Percentiles rank a stretch among this genome's conserved stretches.
These are phyloP conservation scores for Jimgerdemannia flammicorona DNA, from an alignment of 192 early-diverging fungal genomes.

Conservation along the genomic window DNA sequence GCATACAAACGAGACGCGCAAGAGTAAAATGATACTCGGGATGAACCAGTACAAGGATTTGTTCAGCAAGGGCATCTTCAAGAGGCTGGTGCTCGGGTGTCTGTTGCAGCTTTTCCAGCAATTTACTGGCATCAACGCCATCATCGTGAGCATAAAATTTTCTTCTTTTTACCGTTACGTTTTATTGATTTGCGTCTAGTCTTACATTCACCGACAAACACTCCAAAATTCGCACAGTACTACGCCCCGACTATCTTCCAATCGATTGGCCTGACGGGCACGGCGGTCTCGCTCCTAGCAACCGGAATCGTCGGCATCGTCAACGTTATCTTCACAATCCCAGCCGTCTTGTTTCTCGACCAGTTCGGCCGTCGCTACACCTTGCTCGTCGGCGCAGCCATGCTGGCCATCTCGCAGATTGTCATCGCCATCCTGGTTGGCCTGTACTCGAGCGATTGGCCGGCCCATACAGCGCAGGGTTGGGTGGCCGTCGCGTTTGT, in stretches of 20 bases:
- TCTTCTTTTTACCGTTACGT: constrained; percentile 41
- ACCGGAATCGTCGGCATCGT: constrained; percentile 67
- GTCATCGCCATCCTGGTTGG: constrained; percentile 38
- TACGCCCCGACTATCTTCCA: constrained; percentile 57
- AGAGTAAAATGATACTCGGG: constrained; percentile 12
- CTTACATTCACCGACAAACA: background rate
- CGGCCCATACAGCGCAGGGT: constrained; percentile 10
- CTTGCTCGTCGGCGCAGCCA: constrained; percentile 57
- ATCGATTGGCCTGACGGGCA: constrained; percentile 45
- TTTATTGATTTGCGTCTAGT: background rate
- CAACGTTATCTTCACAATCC: constrained; percentile 72
- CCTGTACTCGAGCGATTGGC: constrained; percentile 32
- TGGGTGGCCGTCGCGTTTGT: constrained; percentile 54
- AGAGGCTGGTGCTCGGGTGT: constrained; percentile 49
- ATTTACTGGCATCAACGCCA: constrained; percentile 70
- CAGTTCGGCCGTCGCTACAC: constrained; percentile 63
- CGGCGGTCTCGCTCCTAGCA: constrained; percentile 43
- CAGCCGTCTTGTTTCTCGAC: constrained; percentile 69
- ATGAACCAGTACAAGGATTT: constrained; percentile 39
- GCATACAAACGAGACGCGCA: constrained; percentile 3
- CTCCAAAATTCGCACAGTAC: constrained; percentile 27
- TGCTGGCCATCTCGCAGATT: constrained; percentile 14
- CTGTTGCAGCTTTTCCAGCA: constrained; percentile 65
- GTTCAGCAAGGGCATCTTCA: constrained; percentile 44
- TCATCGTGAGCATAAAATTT: constrained; percentile 29